Conservation (phyloP, 2,329 filamentous ascomycete genomes). For the Pseudogymnoascus sp. region DNA sequence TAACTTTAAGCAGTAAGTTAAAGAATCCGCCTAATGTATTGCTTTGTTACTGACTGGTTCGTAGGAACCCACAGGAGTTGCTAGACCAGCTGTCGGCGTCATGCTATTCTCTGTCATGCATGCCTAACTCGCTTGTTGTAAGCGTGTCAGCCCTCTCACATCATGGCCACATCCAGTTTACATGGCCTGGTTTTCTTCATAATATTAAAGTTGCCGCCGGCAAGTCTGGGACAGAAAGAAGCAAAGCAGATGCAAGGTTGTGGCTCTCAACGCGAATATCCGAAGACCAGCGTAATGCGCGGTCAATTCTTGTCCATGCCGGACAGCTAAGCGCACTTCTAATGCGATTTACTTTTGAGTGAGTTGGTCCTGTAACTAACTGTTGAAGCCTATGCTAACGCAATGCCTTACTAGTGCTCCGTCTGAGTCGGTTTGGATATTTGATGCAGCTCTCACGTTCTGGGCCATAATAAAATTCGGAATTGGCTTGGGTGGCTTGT, state of each 20-base stretch:
- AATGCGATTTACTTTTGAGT: constrained; percentile 16
- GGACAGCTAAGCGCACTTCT: constrained; percentile 15
- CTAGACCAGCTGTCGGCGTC: constrained; percentile 14
- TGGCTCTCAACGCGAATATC: constrained; percentile 14
- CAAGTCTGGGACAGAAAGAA: constrained; percentile 15
- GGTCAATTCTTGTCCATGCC: constrained; percentile 16
- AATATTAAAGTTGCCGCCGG: constrained; percentile 16
- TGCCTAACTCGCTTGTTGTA: constrained; percentile 15
- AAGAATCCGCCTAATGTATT: background rate
- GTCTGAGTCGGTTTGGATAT: constrained; percentile 14
- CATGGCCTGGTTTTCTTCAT: constrained; percentile 16
- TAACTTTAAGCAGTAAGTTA: constrained; percentile 15
- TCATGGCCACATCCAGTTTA: constrained; percentile 16
- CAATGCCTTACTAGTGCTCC: constrained; percentile 8
- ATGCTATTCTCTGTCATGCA: constrained; percentile 14
- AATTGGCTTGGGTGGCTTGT: background rate
- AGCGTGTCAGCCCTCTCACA: constrained; percentile 16
- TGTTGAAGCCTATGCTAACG: background rate
- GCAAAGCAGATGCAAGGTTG: constrained; percentile 12
- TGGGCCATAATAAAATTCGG: constrained; percentile 17
- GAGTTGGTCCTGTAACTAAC: background rate
- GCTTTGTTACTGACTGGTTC: background rate
- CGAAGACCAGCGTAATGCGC: constrained; percentile 11
- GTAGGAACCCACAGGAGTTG: constrained; percentile 15
- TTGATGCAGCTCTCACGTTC: constrained; percentile 14